phyloP scores from a whole-genome alignment of 495 filamentous ascomycete species.

The Neurospora africana region DNA sequence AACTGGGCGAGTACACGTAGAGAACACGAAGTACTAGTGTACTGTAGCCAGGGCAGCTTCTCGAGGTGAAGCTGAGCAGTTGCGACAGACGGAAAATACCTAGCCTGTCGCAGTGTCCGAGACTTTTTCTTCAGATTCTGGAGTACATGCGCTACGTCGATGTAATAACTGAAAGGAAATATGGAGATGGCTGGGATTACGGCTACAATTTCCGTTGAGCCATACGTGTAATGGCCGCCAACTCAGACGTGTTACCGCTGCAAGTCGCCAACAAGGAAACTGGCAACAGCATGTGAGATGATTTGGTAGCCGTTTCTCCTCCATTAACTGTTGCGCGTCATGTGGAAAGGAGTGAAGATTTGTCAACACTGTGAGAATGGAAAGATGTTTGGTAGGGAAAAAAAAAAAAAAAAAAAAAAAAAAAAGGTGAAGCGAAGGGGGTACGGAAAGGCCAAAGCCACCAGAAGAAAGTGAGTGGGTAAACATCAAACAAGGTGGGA shows the following conservation, averaged over 20 bases:
- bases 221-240: neutral
- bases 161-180: too few species aligned
- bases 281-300: neutral
- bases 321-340: neutral
- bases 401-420: too few species aligned
- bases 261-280: neutral
- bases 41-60: neutral
- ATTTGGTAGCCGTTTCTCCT: neutral
- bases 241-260: neutral
- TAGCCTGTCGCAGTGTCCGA: neutral
- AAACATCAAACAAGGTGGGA: neutral
- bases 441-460: neutral
- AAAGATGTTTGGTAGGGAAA: neutral
- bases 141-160: neutral
- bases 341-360: neutral
- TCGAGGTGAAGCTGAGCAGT: neutral
- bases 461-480: neutral
- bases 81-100: neutral
- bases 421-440: neutral
- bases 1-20: neutral
- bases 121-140: neutral
- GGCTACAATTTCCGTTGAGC: neutral
- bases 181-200: neutral
- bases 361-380: neutral
- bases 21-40: neutral